Evolutionary conservation across 768 basidiomycete genomes (phyloP), one percentile per base, ranked within the genome.

Genomic region (Russula emetica): DNA sequence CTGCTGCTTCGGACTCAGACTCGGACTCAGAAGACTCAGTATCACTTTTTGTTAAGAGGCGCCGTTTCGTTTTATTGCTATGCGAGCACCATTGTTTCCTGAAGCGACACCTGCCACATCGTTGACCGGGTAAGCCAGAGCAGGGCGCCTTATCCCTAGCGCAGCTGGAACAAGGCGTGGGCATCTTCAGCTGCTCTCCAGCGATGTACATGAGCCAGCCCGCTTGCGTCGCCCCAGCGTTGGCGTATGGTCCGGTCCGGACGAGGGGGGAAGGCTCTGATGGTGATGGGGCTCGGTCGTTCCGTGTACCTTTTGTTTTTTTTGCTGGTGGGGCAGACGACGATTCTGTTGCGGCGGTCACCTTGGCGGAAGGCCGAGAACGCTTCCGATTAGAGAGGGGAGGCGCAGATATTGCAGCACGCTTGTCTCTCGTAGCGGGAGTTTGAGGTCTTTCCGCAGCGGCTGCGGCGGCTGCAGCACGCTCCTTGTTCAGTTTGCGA

Each of bases 161-260:
- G 26, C 63, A 64, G 49, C 18, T 38, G 14, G 40, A 34, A 42
- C 63, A 64, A 26, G 45, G 40, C 6, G 30, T 56, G 3, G 59
- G 49, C 63, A 64, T 64, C 28, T 56, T 49, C 16, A 64, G 49
- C 20, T 30, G 24, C 54, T 36, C 30, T 9, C 59, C 63, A 4
- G 60, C 24, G 42, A 64, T 30, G 40, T 60, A 64, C 59, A 64
- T 61, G 30, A 51, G 28, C 63, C 63, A 64, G 24, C 63, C 63
- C 3, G 3, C 14, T 57, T 64, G 63, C 26, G 54, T 55, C 7
- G 63, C 63, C 5, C 63, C 59, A 7, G 55, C 59, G 34, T 61
- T 55, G 32, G 63, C 63, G 14, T 64, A 64, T 18, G 63, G 44
- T 11, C 63, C 63, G 4, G 45, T 32, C 13, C 54, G 54, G 30